Base-by-base conservation (phyloP, 495 filamentous ascomycete species). In the Aspergillus indologenus region DNA sequence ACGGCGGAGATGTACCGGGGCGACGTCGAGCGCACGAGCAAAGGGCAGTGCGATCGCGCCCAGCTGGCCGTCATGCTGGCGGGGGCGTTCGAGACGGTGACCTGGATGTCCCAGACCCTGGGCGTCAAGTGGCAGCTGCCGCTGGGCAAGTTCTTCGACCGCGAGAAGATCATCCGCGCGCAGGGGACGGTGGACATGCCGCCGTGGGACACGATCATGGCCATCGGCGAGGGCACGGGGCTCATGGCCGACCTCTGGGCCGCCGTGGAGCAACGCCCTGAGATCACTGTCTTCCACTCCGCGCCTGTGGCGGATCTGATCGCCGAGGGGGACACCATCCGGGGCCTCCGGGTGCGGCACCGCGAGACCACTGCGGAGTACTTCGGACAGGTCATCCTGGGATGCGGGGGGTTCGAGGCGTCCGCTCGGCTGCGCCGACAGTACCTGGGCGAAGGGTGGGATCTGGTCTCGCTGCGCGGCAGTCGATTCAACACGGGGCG, bases 191-290 rank as follows among this genome's bases (percentile, higher is more conserved):
- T 57, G 5, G 54, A 57, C 17, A 29, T 57, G 44, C 54, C 54
- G 54, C 54, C 54, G 1, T 57, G 54, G 54, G 54, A 57, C 20
- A 57, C 54, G 12, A 34, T 57, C 19, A 57, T 57, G 54, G 54
- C 54, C 14, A 49, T 57, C 11, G 54, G 54, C 4, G 54, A 57
- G 45, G 54, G 54, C 5, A 49, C 21, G 2, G 54, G 54, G 1
- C 26, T 57, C 2, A 57, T 57, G 54, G 24, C 17, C 15, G 54
- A 21, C 1, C 45, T 57, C 14, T 57, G 54, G 54, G 54, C 19
- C 9, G 54, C 54, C n/a, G 54, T 57, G 2, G 22, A 57, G 44
- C 19, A n/a, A n/a, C n/a, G 24, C 11, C 6, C 34, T 3, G 26
- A 21, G 5, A 57, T 57, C 21, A n/a, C 21, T 14, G 22, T 49